Conservation (phyloP, 2,329 filamentous ascomycete genomes). For the Cordyceps cicadae region DNA sequence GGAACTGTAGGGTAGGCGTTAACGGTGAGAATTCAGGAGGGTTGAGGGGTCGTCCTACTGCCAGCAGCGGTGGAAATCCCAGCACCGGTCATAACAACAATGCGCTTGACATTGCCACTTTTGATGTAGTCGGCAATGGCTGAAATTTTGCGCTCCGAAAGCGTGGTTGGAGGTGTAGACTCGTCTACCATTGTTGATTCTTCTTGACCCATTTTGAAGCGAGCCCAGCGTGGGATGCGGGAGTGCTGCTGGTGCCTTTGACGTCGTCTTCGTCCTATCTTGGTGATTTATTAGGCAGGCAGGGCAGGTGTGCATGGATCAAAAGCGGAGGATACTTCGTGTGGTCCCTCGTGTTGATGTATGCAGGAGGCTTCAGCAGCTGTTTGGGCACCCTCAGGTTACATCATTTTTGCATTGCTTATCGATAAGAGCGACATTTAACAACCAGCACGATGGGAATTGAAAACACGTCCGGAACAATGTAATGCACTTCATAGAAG, state of each 20-base stretch:
- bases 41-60: conserved; percentile 34
- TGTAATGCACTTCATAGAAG: not conserved
- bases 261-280: conserved; percentile 32
- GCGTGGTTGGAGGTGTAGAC: conserved; percentile 52
- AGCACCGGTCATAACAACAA: conserved; percentile 86
- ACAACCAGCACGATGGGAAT: not conserved
- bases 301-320: not conserved
- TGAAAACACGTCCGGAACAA: not conserved
- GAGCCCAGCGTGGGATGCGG: conserved; percentile 24
- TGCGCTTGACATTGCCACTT: conserved; percentile 54
- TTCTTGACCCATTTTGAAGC: conserved; percentile 75
- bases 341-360: not conserved
- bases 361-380: not conserved
- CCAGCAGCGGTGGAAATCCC: conserved; percentile 73
- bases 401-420: conserved; percentile 1
- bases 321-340: not conserved
- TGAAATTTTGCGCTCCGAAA: conserved; percentile 60
- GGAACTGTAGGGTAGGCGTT: conserved; percentile 51
- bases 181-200: conserved; percentile 58
- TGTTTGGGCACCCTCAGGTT: not conserved
- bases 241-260: conserved; percentile 18
- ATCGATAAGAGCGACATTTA: conserved; percentile 2
- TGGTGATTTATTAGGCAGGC: conserved; percentile 18
- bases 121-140: conserved; percentile 76
- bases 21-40: not conserved